Conservation (phyloP, 495 filamentous ascomycete species). For the Trichoderma asperelloides region DNA sequence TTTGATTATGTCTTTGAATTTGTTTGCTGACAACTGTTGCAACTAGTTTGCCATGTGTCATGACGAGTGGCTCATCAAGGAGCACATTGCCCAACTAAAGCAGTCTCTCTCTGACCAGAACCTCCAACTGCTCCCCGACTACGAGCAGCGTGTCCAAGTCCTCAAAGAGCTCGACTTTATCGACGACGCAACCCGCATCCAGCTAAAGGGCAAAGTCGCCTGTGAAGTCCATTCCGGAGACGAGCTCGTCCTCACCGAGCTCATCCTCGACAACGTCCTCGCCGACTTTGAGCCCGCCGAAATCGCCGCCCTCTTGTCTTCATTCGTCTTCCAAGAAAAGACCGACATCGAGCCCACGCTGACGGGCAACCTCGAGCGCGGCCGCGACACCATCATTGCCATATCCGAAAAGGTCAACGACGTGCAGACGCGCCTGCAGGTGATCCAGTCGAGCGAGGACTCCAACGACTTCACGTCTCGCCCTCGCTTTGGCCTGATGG, state of each 20-base stretch:
- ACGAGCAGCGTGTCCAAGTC: slow-evolving; percentile 88
- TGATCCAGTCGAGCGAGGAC: slow-evolving; percentile 81
- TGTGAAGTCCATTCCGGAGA: slow-evolving; percentile 98
- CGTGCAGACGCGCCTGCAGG: slow-evolving; percentile 78
- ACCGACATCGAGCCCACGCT: slow-evolving; percentile 78
- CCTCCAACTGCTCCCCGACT: slow-evolving; percentile 92
- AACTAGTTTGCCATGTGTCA: slow-evolving; percentile 74
- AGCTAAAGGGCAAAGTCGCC: slow-evolving; percentile 95
- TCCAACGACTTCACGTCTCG: slow-evolving; percentile 82
- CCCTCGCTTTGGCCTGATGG: slow-evolving; percentile 84
- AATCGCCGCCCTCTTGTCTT: slow-evolving; percentile 86
- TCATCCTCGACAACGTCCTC: slow-evolving; percentile 92
- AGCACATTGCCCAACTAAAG: slow-evolving; percentile 77
- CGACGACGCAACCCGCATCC: slow-evolving; percentile 71
- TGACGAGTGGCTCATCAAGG: slow-evolving; percentile 88
- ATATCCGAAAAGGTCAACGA: slow-evolving; percentile 87
- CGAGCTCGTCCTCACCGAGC: slow-evolving; percentile 92
- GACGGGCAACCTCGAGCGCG: slow-evolving; percentile 72
- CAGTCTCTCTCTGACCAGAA: slow-evolving; percentile 92
- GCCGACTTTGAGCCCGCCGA: slow-evolving; percentile 94
- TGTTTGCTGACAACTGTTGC: neutral
- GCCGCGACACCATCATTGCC: slow-evolving; percentile 73
- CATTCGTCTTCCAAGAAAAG: slow-evolving; percentile 99
- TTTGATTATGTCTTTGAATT: too few relatives aligned
- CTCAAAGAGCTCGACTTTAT: slow-evolving; percentile 86